Percentiles rank a stretch among this genome's conserved stretches.
phyloP scores from a whole-genome alignment of 495 filamentous ascomycete species.

The Penicillium crystallinum region DNA sequence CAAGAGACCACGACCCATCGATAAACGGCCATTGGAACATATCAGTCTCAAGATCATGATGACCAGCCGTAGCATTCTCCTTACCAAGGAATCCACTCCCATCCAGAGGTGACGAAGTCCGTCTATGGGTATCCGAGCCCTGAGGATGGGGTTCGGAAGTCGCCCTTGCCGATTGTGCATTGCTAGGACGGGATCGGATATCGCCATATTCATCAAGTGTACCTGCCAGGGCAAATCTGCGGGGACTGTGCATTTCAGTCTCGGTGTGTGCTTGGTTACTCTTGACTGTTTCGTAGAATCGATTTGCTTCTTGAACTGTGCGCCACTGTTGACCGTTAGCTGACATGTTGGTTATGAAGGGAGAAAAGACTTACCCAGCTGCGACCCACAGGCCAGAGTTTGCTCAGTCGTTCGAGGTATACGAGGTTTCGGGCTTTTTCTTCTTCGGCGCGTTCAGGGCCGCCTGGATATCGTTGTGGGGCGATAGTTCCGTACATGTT shows the following conservation, averaged over 20 bases:
- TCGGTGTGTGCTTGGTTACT: slow-evolving; percentile 20
- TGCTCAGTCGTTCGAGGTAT: slow-evolving; percentile 36
- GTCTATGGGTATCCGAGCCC: neutral
- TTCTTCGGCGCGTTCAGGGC: slow-evolving; percentile 30
- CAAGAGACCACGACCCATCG: slow-evolving; percentile 38
- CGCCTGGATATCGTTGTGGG: slow-evolving; percentile 35
- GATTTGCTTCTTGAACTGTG: slow-evolving; percentile 38
- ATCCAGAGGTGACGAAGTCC: slow-evolving; percentile 7
- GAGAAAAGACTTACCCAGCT: slow-evolving; percentile 29
- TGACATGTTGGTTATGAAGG: neutral
- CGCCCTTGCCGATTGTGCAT: slow-evolving; percentile 11
- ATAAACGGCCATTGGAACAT: slow-evolving; percentile 46
- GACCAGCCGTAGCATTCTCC: slow-evolving; percentile 8
- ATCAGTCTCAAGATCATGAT: slow-evolving; percentile 34
- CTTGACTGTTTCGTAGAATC: slow-evolving; percentile 38
- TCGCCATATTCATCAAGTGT: slow-evolving; percentile 43
- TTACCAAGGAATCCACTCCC: slow-evolving; percentile 10
- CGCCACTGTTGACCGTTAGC: slow-evolving; percentile 28
- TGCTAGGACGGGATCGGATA: slow-evolving; percentile 32
- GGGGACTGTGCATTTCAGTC: slow-evolving; percentile 22
- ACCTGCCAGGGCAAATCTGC: slow-evolving; percentile 33
- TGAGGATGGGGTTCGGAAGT: slow-evolving; percentile 8
- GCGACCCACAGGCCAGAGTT: slow-evolving; percentile 38
- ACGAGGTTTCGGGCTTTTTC: slow-evolving; percentile 33
- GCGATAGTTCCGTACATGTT: slow-evolving; percentile 44